Base-by-base conservation (phyloP, 2,329 filamentous ascomycete genomes). In the Salinomyces thailandicus region DNA sequence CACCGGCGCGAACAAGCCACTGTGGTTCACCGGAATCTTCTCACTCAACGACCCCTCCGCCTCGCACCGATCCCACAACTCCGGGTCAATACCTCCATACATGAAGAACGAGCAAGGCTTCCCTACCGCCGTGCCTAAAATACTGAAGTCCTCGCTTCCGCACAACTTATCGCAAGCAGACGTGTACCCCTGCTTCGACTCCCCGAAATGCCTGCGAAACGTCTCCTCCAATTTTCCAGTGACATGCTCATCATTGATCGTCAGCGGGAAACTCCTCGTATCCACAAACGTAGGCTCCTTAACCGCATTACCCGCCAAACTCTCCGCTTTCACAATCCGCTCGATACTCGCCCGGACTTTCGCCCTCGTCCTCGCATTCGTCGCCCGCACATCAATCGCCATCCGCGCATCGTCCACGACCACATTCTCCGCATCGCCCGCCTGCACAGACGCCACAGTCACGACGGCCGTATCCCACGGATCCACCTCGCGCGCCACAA, bases 371-470 rank as follows among this genome's bases (percentile, higher is more conserved):
- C 61, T 55, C 1, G 61, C 49, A 7, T 60, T 61, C 3, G 65
- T 62, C 15, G 67, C 62, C 17, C 75, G 63, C 4, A 76, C 64
- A 47, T 78, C 69, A 26, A 79, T 52, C 9, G 69, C 69, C 4
- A 79, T 58, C 33, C 67, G 61, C 0, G 73, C 75, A 11, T 62
- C 52, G 36, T 72, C 70, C 0, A 71, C 62, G 36, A 79, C 77
- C 37, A 79, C 67, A 46, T 78, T 79, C 51, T 76, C 73, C 1
- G 71, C 66, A 42, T 73, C 66, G 1, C 75, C 75, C 0, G 71
- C 73, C 41, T 75, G 67, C n/a, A 78, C 54, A 35, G 64, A 67
- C 6, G 71, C 72, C 5, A 77, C 71, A 0, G 73, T 77, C 5
- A 79, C 62, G 5, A 78, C 75, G 9, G 66, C 71, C 9, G 67